Conservation (phyloP, 129 eudicot genomes). For the Centella asiatica region DNA sequence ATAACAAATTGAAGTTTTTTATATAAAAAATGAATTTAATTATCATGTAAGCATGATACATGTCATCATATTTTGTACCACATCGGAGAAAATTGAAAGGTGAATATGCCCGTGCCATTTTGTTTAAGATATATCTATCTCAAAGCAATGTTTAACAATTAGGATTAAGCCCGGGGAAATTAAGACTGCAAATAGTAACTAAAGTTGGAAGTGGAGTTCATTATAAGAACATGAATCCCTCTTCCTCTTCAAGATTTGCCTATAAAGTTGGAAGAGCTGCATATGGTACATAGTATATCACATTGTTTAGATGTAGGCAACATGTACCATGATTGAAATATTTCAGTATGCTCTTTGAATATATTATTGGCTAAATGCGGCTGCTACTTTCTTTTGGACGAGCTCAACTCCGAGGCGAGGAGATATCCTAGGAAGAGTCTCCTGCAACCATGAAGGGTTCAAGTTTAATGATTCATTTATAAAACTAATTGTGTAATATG, state of each 20-base stretch:
- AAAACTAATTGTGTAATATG: not conserved
- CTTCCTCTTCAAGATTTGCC: not conserved
- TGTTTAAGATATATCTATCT: no score
- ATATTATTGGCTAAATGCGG: slow-evolving; percentile 32
- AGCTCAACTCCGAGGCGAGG: slow-evolving; percentile 82
- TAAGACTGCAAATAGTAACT: no score
- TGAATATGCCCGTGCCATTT: no score
- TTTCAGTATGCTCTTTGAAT: not conserved
- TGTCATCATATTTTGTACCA: no score
- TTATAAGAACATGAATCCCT: not conserved
- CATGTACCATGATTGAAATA: not conserved
- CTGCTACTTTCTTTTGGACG: slow-evolving; percentile 68
- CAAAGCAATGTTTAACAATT: no score
- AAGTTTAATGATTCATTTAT: not conserved
- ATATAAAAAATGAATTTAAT: no score
- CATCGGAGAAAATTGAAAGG: no score
- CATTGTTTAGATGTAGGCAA: not conserved
- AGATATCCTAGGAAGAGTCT: slow-evolving; percentile 74
- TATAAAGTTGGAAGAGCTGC: not conserved
- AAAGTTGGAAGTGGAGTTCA: no score
- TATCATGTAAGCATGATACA: no score
- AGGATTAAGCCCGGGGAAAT: no score
- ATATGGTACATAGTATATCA: not conserved
- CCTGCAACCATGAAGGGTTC: slow-evolving; percentile 40
- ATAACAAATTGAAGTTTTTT: no score